Conservation (phyloP, 2,329 filamentous ascomycete species). For the Arthrobotrys entomopaga region DNA sequence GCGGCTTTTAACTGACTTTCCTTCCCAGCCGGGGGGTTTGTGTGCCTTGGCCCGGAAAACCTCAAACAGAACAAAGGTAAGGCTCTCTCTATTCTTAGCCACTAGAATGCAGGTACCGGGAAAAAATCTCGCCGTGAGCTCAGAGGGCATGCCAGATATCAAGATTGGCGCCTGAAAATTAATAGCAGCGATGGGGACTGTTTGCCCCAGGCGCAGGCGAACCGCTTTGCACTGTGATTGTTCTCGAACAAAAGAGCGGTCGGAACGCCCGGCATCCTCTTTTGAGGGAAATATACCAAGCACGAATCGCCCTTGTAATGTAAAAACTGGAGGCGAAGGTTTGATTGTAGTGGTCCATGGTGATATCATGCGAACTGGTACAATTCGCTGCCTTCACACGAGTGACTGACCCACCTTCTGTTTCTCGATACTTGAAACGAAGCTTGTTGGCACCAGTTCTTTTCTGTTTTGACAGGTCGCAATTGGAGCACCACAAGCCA, state of each 20-base stretch:
- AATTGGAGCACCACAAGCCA: conserved; percentile 6
- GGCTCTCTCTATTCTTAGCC: conserved; percentile 50
- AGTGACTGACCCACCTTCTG: conserved; percentile 39
- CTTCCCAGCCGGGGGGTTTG: background rate
- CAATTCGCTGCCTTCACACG: conserved; percentile 16
- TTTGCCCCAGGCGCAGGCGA: conserved; percentile 13
- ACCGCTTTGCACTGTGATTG: conserved; percentile 12
- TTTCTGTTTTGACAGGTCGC: conserved; percentile 7
- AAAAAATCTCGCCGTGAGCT: conserved; percentile 36
- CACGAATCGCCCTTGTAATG: background rate
- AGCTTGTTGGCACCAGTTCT: conserved; percentile 10
- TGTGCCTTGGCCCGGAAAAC: conserved; percentile 30
- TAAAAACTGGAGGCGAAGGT: conserved; percentile 12
- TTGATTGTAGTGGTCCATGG: conserved; percentile 2
- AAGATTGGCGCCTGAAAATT: conserved; percentile 30
- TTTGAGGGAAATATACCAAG: conserved; percentile 44
- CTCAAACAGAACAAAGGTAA: conserved; percentile 23
- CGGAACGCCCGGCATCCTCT: conserved; percentile 36
- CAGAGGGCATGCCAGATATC: background rate
- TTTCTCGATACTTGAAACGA: conserved; percentile 46
- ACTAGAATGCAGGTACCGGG: conserved; percentile 5
- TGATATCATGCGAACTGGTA: conserved; percentile 14
- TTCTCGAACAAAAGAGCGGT: background rate
- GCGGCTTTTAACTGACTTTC: conserved; percentile 6
- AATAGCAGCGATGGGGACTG: conserved; percentile 1